A percentile compares a stretch with the other conserved stretches of the same genome.
phyloP scores from a whole-genome alignment of 495 filamentous ascomycete genomes.

The Talaromyces proteolyticus region DNA sequence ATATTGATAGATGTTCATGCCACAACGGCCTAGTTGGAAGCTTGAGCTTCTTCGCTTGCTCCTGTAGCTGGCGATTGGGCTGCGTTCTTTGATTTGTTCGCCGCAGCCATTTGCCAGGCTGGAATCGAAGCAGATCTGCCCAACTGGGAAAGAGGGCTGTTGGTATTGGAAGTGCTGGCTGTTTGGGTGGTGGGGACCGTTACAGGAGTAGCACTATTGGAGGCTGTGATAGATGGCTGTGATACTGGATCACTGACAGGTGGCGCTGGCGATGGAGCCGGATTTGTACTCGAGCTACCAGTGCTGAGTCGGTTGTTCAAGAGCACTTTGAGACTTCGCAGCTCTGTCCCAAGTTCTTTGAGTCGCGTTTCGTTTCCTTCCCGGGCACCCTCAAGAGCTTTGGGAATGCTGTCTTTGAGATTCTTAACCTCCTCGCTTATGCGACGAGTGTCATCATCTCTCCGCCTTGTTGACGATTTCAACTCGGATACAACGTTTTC shows the following conservation, averaged over 20 bases:
- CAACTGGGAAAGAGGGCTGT: conserved; percentile 34
- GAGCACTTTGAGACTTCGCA: conserved; percentile 88
- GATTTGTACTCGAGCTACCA: conserved; percentile 21
- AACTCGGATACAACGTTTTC: conserved; percentile 75
- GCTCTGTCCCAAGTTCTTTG: conserved; percentile 78
- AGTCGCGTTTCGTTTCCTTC: conserved; percentile 74
- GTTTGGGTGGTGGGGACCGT: conserved; percentile 25
- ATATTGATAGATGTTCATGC: neutral
- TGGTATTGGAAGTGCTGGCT: conserved; percentile 26
- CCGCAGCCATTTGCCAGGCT: conserved; percentile 80
- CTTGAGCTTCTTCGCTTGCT: conserved; percentile 1
- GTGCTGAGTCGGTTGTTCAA: conserved; percentile 72
- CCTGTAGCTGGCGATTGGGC: conserved; percentile 19
- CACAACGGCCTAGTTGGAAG: neutral
- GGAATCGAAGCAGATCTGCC: conserved; percentile 69
- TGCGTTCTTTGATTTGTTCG: conserved; percentile 48
- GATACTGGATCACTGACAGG: conserved; percentile 12
- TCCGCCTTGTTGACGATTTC: conserved; percentile 67
- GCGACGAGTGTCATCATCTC: conserved; percentile 79
- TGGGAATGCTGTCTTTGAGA: conserved; percentile 78
- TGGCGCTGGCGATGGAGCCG: conserved; percentile 25
- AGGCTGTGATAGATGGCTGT: conserved; percentile 20
- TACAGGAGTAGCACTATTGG: conserved; percentile 29
- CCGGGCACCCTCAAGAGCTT: conserved; percentile 80
- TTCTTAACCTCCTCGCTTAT: conserved; percentile 82